Evolutionary conservation across 345 rosid species (phyloP), one percentile per base, ranked within the genome.

Genomic region (Viola odorata): DNA sequence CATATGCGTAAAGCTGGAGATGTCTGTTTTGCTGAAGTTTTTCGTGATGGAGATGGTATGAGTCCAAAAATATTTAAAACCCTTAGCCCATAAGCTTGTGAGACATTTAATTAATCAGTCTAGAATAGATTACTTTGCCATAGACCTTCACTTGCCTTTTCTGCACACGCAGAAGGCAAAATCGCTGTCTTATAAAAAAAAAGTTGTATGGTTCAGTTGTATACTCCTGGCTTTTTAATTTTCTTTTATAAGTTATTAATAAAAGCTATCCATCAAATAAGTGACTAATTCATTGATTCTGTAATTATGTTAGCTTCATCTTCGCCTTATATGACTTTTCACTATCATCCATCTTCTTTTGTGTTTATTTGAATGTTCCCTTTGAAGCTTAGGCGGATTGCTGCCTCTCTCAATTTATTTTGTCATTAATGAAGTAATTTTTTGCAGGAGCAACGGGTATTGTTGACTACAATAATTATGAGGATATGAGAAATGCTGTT

Each of bases 21-120:
- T 56, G 69, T 56, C 38, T 56, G 62, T 57, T 65, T 65, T 55
- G 52, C 69, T 45, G 55, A 65, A 57, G 69, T 65, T 40, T 56
- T 49, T 39, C 69, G 69, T 57, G 62, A 65, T 39, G 32, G 53
- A 55, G 53, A 48, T 45, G 69, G 69, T 65, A 57, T 13, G 60
- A 42, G 14, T 38, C 14, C n/a, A 38, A 9, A 8, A 2, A 57
- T 42, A 32, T 59, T 45, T 52, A 12, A 44, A 41, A 15, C 16
- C 3, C 17, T 3, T 41, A 38, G n/a, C 38, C 38, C 4, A 23
- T 58, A 32, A 15, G 32, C 8, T 10, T 13, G 7, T 23, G 44
- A 47, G 38, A 16, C n/a, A 37, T 37, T 37, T 37, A 10, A 42
- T 58, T 8, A 11, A 45, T 23, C 32, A 5, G 45, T 45, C 38